Evolutionary conservation across 208 protist species (phyloP), one percentile per base, ranked within the genome.

Genomic region (Sergeia podlipaevii): DNA sequence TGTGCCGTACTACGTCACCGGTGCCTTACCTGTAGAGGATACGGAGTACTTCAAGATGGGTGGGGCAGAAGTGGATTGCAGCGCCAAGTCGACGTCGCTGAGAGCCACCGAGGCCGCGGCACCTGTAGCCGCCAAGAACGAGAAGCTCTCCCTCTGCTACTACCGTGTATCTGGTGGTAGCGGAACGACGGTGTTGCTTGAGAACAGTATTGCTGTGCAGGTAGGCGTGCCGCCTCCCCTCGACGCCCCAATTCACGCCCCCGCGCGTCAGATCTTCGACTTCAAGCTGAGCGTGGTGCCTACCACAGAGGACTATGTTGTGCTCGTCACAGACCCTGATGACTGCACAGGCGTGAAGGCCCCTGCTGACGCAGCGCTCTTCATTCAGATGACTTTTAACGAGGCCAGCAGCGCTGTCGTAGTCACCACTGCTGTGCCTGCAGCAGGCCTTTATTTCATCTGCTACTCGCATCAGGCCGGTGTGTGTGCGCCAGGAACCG

Each of bases 391-490:
- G 24, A 33, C 26, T 11, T 76, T 67, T 56, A 56, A 62, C 57
- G 42, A 37, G 0, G 17, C 45, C 2, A 67, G 55, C 2, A 48
- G 52, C 7, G 24, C 43, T 24, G 10, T 71, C 30, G 48, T 42
- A 2, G 69, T 88, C n/a, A 75, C 60, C 11, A 53, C 85, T 8
- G 80, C 72, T 3, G 52, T 93, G 44, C 70, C 74, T 1, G 28
- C 24, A 15, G 65, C 73, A 13, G 84, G 82, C 3, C 74, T 44
- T 20, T 95, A 85, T 73, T 81, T 85, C 43, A 60, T 91, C 23
- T 95, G 88, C 60, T 92, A 91, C 73, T 80, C 81, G 7, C 65
- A 89, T 43, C 69, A 66, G 32, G 23, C 51, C 2, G 77, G 43
- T 11, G n/a, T 27, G 10, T 90, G 81, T 55, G 67, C 51, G 17